Evolutionary conservation across 2,329 filamentous ascomycete species (phyloP).

Genomic region (Cyphellophora attinorum): DNA sequence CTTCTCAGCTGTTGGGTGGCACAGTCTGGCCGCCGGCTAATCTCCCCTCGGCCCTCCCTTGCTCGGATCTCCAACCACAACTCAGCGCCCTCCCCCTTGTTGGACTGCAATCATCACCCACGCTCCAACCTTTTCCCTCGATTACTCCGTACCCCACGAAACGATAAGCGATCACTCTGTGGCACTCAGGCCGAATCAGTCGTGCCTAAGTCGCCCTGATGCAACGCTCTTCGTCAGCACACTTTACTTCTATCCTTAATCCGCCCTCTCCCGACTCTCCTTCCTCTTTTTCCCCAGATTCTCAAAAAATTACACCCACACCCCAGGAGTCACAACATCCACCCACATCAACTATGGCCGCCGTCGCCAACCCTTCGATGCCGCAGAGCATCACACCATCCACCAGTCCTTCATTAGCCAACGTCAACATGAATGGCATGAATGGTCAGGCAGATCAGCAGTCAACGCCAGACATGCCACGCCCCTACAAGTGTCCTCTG

Average conservation of each 20-base stretch:
- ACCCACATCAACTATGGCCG: background rate
- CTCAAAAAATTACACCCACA: background rate
- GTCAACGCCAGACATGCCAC: slow-evolving; percentile 58
- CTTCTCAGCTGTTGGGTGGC: too few relatives aligned
- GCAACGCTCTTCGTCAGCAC: slow-evolving; percentile 20
- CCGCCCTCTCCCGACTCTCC: slow-evolving; percentile 10
- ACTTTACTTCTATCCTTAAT: slow-evolving; percentile 19
- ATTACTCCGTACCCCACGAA: background rate
- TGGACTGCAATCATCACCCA: too few relatives aligned
- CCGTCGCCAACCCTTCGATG: background rate
- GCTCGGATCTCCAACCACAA: too few relatives aligned
- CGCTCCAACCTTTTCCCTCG: background rate
- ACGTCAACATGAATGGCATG: background rate
- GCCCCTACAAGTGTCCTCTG: slow-evolving; percentile 95
- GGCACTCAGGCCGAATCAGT: slow-evolving; percentile 6
- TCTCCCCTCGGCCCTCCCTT: too few relatives aligned
- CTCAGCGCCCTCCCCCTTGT: too few relatives aligned
- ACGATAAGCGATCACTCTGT: slow-evolving; percentile 18
- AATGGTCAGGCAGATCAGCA: background rate
- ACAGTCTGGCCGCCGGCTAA: too few relatives aligned
- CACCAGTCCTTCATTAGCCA: too few relatives aligned
- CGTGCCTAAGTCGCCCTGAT: slow-evolving; percentile 12
- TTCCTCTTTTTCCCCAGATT: slow-evolving; percentile 5
- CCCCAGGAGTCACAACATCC: background rate
- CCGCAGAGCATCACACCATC: background rate